Base-by-base conservation (phyloP, 805 yeast genomes). In the Ogataea ganodermae region DNA sequence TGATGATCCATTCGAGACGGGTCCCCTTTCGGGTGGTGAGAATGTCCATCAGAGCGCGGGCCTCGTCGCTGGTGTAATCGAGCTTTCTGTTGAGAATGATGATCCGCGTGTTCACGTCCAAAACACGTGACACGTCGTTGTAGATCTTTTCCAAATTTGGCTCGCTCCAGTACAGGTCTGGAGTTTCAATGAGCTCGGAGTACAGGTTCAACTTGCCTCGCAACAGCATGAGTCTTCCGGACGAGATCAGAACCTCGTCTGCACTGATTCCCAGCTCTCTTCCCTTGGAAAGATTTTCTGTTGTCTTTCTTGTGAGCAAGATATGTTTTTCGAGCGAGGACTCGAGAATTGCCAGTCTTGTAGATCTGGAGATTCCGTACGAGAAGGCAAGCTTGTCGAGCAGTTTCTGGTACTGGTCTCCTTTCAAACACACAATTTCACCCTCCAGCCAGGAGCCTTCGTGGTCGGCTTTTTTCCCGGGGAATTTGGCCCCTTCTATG, bases 151-250 rank as follows among this genome's bases (percentile, higher is more conserved):
- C 97, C 45, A 91, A 70, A 27, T 81, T 80, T 1, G 97, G 96
- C 61, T 90, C 96, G 38, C 89, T 79, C 97, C 97, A 91, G 66
- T 90, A 91, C 35, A 89, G 68, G 63, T 91, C 97, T 0, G 97
- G 97, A 0, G 95, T 89, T 57, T 90, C 97, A 24, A 89, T 88
- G 49, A 91, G 74, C 59, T 90, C 96, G 8, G 92, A 86, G 65
- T 91, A 89, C 26, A 91, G 69, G 57, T 91, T 91, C 55, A 91
- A 73, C 55, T 85, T 85, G 1, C 96, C 96, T 50, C 97, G 71
- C 12, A 91, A 70, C 35, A 88, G 69, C 53, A 91, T 79, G 18
- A 91, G 70, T 45, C 83, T 73, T 0, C 97, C 97, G 0, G 94
- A 88, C 4, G 83, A 72, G 55, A 73, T 73, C 42, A 89, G 66